These are phyloP conservation scores for Pichia sp. DNA, from an alignment of 1,139 yeast species.

Conservation along the genomic window DNA sequence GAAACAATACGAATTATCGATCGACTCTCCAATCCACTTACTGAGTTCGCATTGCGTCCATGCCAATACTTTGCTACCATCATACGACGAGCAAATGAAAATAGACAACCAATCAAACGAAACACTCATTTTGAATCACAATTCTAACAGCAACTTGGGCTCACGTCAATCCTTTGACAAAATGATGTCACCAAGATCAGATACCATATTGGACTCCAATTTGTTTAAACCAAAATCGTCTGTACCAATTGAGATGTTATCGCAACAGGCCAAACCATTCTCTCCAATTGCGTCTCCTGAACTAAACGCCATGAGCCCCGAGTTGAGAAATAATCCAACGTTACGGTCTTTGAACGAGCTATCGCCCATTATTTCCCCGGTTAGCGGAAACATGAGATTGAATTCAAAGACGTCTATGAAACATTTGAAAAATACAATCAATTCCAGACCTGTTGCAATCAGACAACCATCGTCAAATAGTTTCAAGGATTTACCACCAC, in stretches of 20 bases:
- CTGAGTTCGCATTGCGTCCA: conserved; percentile 59
- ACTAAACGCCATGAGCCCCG: conserved; percentile 22
- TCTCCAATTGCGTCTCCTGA: conserved; percentile 26
- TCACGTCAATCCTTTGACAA: conserved; percentile 15
- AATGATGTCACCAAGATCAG: conserved; percentile 20
- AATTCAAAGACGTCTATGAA: conserved; percentile 4
- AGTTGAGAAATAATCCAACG: conserved; percentile 14
- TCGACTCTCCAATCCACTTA: conserved; percentile 84
- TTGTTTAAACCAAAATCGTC: conserved; percentile 46
- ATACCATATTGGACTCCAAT: conserved; percentile 47
- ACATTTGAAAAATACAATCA: not conserved
- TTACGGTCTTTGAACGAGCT: conserved; percentile 10
- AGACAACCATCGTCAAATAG: conserved; percentile 3
- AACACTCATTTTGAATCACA: not conserved
- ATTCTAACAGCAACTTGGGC: conserved; percentile 1
- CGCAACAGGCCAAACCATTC: conserved; percentile 35
- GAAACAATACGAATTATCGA: conserved; percentile 85
- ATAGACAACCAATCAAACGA: conserved; percentile 4
- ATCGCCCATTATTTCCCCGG: conserved; percentile 10
- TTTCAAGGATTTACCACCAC: conserved; percentile 25
- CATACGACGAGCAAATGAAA: conserved; percentile 32
- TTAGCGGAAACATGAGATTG: conserved; percentile 4
- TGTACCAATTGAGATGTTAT: conserved; percentile 36
- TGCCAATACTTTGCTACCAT: conserved; percentile 61
- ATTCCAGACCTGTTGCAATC: conserved; percentile 8